Percentiles rank a stretch among this genome's conserved stretches.
Conservation (phyloP, 2,329 filamentous ascomycete genomes). For the Fusarium solani-melongenae region DNA sequence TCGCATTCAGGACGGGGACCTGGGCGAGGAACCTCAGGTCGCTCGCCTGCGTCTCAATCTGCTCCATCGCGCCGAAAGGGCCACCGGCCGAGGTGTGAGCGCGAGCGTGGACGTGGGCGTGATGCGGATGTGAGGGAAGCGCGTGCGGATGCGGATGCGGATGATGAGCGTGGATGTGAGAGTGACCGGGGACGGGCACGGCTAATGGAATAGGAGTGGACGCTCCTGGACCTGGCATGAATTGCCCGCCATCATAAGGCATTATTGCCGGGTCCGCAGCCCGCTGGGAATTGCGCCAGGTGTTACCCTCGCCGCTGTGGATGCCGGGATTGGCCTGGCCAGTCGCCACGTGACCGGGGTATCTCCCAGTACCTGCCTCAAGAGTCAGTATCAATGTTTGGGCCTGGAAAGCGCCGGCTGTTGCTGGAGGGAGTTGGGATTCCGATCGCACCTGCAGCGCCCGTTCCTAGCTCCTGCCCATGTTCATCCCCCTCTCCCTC, state of each 20-base stretch:
- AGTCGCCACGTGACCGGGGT: conserved; percentile 29
- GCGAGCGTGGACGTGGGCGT: conserved; percentile 6
- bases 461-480: conserved; percentile 11
- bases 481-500: conserved; percentile 10
- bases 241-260: conserved; percentile 30
- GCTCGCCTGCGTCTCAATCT: conserved; percentile 64
- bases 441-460: not conserved
- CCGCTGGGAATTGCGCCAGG: conserved; percentile 32
- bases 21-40: conserved; percentile 64
- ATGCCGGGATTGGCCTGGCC: conserved; percentile 14
- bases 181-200: conserved; percentile 6
- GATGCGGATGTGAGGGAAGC: conserved; percentile 6
- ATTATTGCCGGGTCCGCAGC: conserved; percentile 20
- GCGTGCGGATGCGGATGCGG: conserved; percentile 19
- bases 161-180: conserved; percentile 17
- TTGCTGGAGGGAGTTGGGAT: conserved; percentile 9
- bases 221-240: conserved; percentile 15
- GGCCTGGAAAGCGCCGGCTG: conserved; percentile 22
- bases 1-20: conserved; percentile 46
- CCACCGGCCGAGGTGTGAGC: conserved; percentile 26
- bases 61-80: conserved; percentile 57
- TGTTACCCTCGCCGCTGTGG: conserved; percentile 23
- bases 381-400: not conserved
- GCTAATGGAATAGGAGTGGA: not conserved
- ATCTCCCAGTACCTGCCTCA: conserved; percentile 6